A percentile compares a stretch with the other conserved stretches of the same genome.
These are phyloP conservation scores for Stentor coeruleus DNA, from an alignment of 73 alveolate species.

Conservation along the genomic window DNA sequence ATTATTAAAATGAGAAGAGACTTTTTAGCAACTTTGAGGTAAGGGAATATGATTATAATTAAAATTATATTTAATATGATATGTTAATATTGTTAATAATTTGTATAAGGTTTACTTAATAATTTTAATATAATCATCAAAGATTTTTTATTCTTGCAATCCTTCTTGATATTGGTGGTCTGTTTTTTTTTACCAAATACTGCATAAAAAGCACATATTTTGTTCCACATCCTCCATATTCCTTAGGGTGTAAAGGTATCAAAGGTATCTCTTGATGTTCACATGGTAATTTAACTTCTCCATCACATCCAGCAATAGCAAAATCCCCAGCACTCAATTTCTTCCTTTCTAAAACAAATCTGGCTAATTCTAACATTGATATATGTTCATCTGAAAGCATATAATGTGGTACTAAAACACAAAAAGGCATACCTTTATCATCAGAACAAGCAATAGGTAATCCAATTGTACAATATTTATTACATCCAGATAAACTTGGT, in stretches of 20 bases:
- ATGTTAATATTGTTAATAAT: too few species aligned
- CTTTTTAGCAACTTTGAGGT: too few species aligned
- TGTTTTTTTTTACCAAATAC: too few species aligned
- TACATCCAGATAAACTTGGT: neutral
- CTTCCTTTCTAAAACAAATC: neutral
- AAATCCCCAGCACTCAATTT: neutral
- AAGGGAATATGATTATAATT: too few species aligned
- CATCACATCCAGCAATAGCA: neutral
- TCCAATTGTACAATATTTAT: neutral
- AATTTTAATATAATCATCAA: too few species aligned
- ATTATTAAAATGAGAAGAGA: too few species aligned
- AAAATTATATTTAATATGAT: too few species aligned
- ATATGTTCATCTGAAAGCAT: neutral
- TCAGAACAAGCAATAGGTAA: neutral
- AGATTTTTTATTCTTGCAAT: too few species aligned
- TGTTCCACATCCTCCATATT: neutral
- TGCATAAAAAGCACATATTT: neutral
- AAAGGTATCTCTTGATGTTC: neutral
- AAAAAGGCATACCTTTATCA: neutral
- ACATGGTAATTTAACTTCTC: neutral
- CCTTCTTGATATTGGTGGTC: slow-evolving; percentile 4
- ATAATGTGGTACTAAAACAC: neutral
- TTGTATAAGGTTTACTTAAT: too few species aligned
- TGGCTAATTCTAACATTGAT: neutral
- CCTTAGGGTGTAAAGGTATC: neutral